Evolutionary conservation across 192 early-diverging fungal genomes (phyloP).

Genomic region (Pilobolus umbonatus): DNA sequence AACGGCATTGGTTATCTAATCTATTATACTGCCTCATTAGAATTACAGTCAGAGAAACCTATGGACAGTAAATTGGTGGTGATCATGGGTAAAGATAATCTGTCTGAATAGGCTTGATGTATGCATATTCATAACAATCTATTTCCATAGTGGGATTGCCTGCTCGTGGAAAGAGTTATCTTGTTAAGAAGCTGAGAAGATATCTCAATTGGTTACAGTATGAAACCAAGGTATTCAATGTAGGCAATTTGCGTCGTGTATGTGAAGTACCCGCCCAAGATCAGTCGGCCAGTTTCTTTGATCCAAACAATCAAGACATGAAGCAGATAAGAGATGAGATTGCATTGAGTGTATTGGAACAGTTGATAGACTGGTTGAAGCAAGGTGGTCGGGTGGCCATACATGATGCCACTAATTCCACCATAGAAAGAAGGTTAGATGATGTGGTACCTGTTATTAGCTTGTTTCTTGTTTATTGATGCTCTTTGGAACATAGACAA

Average conservation of each 20-base stretch:
- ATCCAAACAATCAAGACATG: conserved; percentile 78
- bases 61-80: conserved; percentile 87
- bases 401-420: conserved; percentile 97
- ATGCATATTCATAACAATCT: neutral
- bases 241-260: conserved; percentile 87
- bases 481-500: conserved; percentile 22
- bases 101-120: neutral
- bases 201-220: conserved; percentile 82
- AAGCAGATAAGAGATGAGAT: conserved; percentile 77
- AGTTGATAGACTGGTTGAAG: conserved; percentile 87
- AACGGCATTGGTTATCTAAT: neutral
- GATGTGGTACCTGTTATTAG: neutral
- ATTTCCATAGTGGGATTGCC: conserved; percentile 77
- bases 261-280: conserved; percentile 33
- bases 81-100: conserved; percentile 67
- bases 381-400: conserved; percentile 84
- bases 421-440: conserved; percentile 65
- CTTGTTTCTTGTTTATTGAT: neutral
- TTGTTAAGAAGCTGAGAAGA: conserved; percentile 92
- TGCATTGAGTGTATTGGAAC: conserved; percentile 88
- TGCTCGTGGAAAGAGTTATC: conserved; percentile 92
- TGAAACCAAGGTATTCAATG: conserved; percentile 87
- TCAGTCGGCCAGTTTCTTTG: conserved; percentile 88
- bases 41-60: conserved; percentile 52
- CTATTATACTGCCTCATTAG: conserved; percentile 5